A percentile compares a stretch with the other conserved stretches of the same genome.
These are phyloP conservation scores for Decorospora gaudefroyi DNA, from an alignment of 2,329 filamentous ascomycete species.

Conservation along the genomic window DNA sequence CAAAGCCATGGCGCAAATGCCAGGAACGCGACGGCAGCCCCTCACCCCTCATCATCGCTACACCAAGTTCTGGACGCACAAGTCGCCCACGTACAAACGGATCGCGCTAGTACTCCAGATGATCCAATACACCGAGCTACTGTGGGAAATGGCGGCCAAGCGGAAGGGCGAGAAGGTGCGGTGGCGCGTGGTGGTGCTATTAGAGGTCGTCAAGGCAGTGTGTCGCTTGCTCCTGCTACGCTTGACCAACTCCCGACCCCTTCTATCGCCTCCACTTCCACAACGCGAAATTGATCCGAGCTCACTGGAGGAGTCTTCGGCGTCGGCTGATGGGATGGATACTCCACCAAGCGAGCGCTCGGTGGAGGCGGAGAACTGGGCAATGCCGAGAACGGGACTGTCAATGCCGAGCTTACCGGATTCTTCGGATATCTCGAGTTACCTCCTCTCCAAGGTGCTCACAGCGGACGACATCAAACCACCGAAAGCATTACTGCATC, in stretches of 20 bases:
- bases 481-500: slow-evolving; percentile 82
- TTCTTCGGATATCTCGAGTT: slow-evolving; percentile 79
- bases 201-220: slow-evolving; percentile 84
- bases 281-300: slow-evolving; percentile 79
- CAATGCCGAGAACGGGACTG: slow-evolving; percentile 92
- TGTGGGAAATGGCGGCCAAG: slow-evolving; percentile 98
- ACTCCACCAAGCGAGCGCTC: slow-evolving; percentile 48
- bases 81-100: slow-evolving; percentile 73
- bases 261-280: slow-evolving; percentile 82
- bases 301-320: slow-evolving; percentile 57
- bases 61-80: slow-evolving; percentile 65
- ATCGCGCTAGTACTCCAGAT: slow-evolving; percentile 83
- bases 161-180: slow-evolving; percentile 77
- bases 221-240: slow-evolving; percentile 80
- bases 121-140: slow-evolving; percentile 89
- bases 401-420: slow-evolving; percentile 82
- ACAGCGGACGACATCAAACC: slow-evolving; percentile 97
- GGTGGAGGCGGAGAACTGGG: slow-evolving; percentile 64
- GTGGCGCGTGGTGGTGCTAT: slow-evolving; percentile 83
- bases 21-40: slow-evolving; percentile 56
- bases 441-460: slow-evolving; percentile 85
- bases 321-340: slow-evolving; percentile 54
- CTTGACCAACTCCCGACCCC: slow-evolving; percentile 78
- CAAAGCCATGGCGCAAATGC: slow-evolving; percentile 63
- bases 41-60: slow-evolving; percentile 65